Evolutionary conservation across 495 filamentous ascomycete genomes (phyloP), one percentile per base, ranked within the genome.

Genomic region (Tuber umbilicatum): DNA sequence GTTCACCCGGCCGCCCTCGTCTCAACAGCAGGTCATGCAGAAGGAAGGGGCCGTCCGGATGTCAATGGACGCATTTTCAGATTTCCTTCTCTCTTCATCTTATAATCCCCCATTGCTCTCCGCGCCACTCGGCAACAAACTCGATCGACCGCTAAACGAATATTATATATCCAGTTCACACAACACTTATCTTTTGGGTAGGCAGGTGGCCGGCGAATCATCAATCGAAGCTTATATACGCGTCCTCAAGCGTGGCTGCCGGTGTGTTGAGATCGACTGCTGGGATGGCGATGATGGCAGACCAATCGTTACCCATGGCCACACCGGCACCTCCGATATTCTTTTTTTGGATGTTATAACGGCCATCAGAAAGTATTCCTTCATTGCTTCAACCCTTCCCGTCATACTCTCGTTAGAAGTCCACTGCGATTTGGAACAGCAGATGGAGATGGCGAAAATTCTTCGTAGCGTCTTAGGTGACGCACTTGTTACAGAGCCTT

Each of bases 101-200:
- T 80, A 82, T 23, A 82, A 82, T 31, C 81, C 81, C 42, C 81
- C 81, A 70, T 76, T 82, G 70, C 74, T 82, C 60, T 73, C 75
- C 60, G 60, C 78, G 2, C 76, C 75, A 19, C 40, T 74, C 42
- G 45, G 68, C 2, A 69, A 78, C 31, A 73, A 85, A 27, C 89
- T 97, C 69, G 89, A 95, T 78, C 89, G 92, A 41, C 95, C 95
- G 0, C 84, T 99, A 81, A 97, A 97, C 82, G 95, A 99, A 80
- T 99, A 99, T 81, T 97, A 94, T 87, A 95, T 98, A 76, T 97
- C 94, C 5, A 97, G 94, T 86, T 97, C 94, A 27, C 95, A 99
- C 86, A 99, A 99, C 83, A 98, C 95, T 16, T 99, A 99, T 81
- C 89, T 99, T 17, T 85, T 95, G 38, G 95, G 95, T 27, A 90